Base-by-base conservation (phyloP, 2,329 filamentous ascomycete genomes). In the Cordyceps farinosa region DNA sequence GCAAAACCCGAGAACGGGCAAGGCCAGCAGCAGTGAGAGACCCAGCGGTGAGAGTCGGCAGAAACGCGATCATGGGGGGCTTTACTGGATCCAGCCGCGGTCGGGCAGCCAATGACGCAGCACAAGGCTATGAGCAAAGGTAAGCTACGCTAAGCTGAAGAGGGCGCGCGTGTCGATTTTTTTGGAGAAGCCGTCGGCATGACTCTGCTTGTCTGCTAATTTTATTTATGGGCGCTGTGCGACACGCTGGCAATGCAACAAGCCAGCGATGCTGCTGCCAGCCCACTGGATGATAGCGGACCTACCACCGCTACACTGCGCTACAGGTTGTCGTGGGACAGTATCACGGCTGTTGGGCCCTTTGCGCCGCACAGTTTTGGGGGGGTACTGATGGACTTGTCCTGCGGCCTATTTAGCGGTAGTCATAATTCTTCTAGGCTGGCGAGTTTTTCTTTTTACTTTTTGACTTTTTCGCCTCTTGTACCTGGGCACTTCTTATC, bases 21-120 rank as follows among this genome's bases (percentile, higher is more conserved):
- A 29, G n/a, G 34, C n/a, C 53, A 15, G 38, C 38, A 15, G 38
- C 13, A 38, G 34, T 22, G 38, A 13, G 38, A 11, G 13, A 40
- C 22, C 22, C 38, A 40, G 5, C 38, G 38, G 38, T 40, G 38
- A 40, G 38, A 40, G 38, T 13, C n/a, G 61, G 61, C 61, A 63
- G 61, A 63, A 62, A 52, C 61, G 45, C 61, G 54, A 63, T 58
- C 53, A 63, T 58, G 61, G 61, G 61, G 61, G 53, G 61, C 29
- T 51, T 36, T 34, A 29, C 51, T 62, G 52, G 60, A 34, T 40
- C 52, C 61, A 57, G 61, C 52, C 54, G 45, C 53, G 61, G 45
- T 47, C 54, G 44, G 36, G 36, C 30, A 63, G 59, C 61, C 61
- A 63, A 63, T 63, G 61, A 63, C 61, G 61, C 61, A 63, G 15